These are phyloP conservation scores for Drosera spatulata DNA, from an alignment of 179 eudicot genomes.

Conservation along the genomic window DNA sequence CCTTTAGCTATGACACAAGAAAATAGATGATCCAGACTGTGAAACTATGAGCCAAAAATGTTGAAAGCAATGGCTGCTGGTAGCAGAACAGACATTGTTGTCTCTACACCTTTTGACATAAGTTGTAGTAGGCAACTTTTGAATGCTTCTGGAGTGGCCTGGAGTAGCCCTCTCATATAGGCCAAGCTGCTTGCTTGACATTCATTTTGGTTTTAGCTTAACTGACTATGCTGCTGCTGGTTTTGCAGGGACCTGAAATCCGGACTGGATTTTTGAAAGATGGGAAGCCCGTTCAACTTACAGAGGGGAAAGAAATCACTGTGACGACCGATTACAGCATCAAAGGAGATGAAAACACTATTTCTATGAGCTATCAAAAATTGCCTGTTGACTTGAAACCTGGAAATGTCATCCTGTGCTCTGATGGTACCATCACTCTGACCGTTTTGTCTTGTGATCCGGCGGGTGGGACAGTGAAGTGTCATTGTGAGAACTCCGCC, in stretches of 20 bases:
- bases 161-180: too few relatives aligned
- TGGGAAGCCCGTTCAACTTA: constrained; percentile 29
- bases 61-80: too few relatives aligned
- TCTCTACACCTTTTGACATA: too few relatives aligned
- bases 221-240: neutral
- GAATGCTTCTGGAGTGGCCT: too few relatives aligned
- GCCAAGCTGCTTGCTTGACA: too few relatives aligned
- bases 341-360: constrained; percentile 28
- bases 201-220: too few relatives aligned
- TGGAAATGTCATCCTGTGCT: constrained; percentile 30
- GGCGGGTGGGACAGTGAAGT: constrained; percentile 29
- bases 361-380: constrained; percentile 36
- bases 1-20: too few relatives aligned
- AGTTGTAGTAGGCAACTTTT: too few relatives aligned
- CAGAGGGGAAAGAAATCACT: constrained; percentile 33
- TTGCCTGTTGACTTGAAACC: constrained; percentile 32
- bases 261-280: constrained; percentile 38
- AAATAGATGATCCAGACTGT: too few relatives aligned
- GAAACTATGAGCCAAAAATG: too few relatives aligned
- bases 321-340: constrained; percentile 25
- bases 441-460: constrained; percentile 35
- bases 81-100: too few relatives aligned
- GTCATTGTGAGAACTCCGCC: constrained; percentile 36
- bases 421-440: constrained; percentile 39
- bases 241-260: constrained; percentile 35